Conservation (phyloP, 139 green algal species). For the Coccomyxa sp. region DNA sequence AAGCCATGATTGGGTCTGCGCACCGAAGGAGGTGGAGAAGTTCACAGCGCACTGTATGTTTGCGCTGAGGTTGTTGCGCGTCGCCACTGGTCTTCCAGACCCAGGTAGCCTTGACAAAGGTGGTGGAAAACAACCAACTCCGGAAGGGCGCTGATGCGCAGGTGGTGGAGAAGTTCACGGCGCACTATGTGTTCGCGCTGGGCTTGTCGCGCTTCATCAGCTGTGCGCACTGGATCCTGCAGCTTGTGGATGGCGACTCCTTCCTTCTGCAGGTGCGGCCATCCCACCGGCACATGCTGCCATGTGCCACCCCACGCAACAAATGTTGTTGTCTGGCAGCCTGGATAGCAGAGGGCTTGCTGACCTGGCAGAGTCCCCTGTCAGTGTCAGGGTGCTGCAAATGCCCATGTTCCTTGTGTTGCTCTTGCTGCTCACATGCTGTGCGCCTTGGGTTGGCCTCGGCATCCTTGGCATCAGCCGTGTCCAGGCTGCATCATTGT, state of each 20-base stretch:
- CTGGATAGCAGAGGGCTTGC: not conserved
- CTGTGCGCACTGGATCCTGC: constrained; percentile 97
- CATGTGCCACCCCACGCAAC: not conserved
- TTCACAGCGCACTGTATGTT: constrained; percentile 99
- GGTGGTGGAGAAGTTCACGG: constrained; percentile 96
- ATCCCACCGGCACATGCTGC: not conserved
- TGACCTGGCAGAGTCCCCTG: not conserved
- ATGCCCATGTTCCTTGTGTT: too few species aligned
- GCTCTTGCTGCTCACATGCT: too few species aligned
- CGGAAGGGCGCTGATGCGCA: not conserved
- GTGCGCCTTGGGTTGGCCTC: too few species aligned
- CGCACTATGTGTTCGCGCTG: constrained; percentile 97
- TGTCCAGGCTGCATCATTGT: too few species aligned
- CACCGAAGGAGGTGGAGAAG: constrained; percentile 92
- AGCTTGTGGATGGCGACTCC: constrained; percentile 89
- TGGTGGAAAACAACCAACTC: too few species aligned
- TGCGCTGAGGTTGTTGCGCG: constrained; percentile 85
- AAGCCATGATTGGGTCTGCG: too few species aligned
- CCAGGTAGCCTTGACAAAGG: too few species aligned
- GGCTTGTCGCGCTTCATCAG: constrained; percentile 93
- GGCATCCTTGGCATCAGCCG: too few species aligned
- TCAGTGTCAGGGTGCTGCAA: too few species aligned
- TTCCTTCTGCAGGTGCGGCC: constrained; percentile 58
- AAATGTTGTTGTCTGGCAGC: not conserved
- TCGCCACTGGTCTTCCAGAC: too few species aligned